Evolutionary conservation across 2,329 filamentous ascomycete species (phyloP), one percentile per base, ranked within the genome.

Genomic region (Tolypocladium guangdongense): DNA sequence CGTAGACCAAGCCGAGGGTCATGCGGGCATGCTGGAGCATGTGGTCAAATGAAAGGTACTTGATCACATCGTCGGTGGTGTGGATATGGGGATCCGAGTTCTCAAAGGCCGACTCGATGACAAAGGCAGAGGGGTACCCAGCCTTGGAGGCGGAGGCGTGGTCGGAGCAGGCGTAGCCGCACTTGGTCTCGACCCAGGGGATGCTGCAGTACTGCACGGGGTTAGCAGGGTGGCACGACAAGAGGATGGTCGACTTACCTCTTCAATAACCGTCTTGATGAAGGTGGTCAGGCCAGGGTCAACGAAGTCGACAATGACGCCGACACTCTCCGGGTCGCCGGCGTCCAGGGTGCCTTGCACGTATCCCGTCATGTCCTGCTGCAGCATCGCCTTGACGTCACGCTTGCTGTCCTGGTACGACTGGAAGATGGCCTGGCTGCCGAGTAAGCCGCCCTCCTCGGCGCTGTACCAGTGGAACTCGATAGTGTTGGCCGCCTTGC

Each of bases 391-490:
- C 73, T 92, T 95, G 68, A 97, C 79, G 59, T 92, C 83, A 30
- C 85, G 81, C 35, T 80, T 78, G 24, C 80, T 71, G 66, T 84
- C 82, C 70, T 88, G 84, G 65, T 97, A 97, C 8, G 81, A 74
- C 50, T 81, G 78, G 75, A 96, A 97, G 68, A 97, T 88, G 52
- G 88, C 91, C 68, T 96, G 90, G 63, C 87, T 92, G 55, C 90
- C 90, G 4, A 95, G 79, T 47, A 96, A 76, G 36, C 91, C 90
- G 50, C 86, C 90, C 69, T 96, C 90, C 68, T 96, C 90, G 12
- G 89, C 90, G 46, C 85, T 88, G 74, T 95, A 96, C 90, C 90
- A 96, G 72, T 96, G 91, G 70, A 97, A 97, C 73, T 97, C 92
- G 60, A 99, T 77, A 1, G 90, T 95, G 72, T 96, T 96, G 55